Conservation (phyloP, 2,329 filamentous ascomycete genomes). For the Colletotrichum melonis region DNA sequence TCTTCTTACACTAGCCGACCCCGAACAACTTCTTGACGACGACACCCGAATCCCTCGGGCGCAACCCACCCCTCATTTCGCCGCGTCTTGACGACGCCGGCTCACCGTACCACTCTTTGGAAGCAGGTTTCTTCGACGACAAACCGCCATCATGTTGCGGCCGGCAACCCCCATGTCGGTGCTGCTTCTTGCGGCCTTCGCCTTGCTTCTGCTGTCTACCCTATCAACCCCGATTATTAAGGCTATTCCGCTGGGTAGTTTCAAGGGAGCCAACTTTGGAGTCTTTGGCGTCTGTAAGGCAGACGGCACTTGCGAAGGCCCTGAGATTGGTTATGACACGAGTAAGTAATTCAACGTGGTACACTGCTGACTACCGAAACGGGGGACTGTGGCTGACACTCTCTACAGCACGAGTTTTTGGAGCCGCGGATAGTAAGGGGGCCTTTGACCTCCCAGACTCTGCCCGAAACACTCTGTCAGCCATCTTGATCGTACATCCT, state of each 20-base stretch:
- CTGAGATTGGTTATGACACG: constrained; percentile 87
- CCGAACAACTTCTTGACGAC: background rate
- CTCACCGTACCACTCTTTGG: constrained; percentile 40
- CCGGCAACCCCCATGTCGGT: constrained; percentile 92
- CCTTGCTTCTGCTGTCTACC: constrained; percentile 84
- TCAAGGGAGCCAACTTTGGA: constrained; percentile 82
- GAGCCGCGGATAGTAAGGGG: constrained; percentile 42
- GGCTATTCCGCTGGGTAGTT: constrained; percentile 84
- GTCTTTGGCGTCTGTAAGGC: constrained; percentile 89
- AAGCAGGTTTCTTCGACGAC: constrained; percentile 48
- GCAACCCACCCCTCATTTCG: constrained; percentile 35
- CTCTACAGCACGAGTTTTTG: constrained; percentile 7
- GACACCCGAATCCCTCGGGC: constrained; percentile 3
- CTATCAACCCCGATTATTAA: constrained; percentile 93
- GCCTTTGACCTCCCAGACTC: constrained; percentile 67
- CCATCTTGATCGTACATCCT: constrained; percentile 92
- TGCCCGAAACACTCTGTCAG: constrained; percentile 76
- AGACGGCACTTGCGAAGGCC: constrained; percentile 71
- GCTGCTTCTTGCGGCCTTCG: constrained; percentile 87
- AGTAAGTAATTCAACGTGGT: constrained; percentile 63
- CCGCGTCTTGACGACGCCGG: constrained; percentile 60
- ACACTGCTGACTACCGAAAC: background rate
- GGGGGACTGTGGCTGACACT: constrained; percentile 4
- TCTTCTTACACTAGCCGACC: constrained; percentile 10
- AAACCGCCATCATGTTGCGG: constrained; percentile 76